Evolutionary conservation across 1,139 yeast genomes (phyloP).

Genomic region (Hemisphaericaspora xylanilytica): DNA sequence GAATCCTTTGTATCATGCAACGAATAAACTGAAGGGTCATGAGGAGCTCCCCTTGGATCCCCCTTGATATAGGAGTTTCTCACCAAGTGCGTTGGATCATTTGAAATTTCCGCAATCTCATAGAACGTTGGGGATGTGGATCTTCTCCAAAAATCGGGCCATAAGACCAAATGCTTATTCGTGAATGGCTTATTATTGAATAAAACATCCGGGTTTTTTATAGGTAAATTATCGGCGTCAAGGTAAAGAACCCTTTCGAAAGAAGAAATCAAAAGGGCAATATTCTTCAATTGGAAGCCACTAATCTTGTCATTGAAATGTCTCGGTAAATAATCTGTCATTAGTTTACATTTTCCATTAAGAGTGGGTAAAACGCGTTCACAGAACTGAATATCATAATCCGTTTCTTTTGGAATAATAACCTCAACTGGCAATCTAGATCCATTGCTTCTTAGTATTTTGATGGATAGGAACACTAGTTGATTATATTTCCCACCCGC

Average conservation of each 20-base stretch:
- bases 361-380: slow-evolving; percentile 26
- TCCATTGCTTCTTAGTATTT: slow-evolving; percentile 51
- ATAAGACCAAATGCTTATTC: slow-evolving; percentile 26
- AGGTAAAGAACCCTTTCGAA: slow-evolving; percentile 33
- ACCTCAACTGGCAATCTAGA: slow-evolving; percentile 60
- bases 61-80: slow-evolving; percentile 28
- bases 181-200: slow-evolving; percentile 33
- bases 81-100: slow-evolving; percentile 18
- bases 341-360: slow-evolving; percentile 32
- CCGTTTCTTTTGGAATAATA: slow-evolving; percentile 28
- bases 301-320: slow-evolving; percentile 18
- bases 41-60: slow-evolving; percentile 25
- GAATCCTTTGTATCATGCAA: slow-evolving; percentile 55
- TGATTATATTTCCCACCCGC: slow-evolving; percentile 64
- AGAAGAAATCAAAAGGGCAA: slow-evolving; percentile 34
- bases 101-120: slow-evolving; percentile 27
- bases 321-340: slow-evolving; percentile 31
- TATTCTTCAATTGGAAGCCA: slow-evolving; percentile 34
- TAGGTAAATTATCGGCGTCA: slow-evolving; percentile 38
- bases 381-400: slow-evolving; percentile 34
- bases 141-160: slow-evolving; percentile 45
- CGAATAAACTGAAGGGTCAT: slow-evolving; percentile 16
- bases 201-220: slow-evolving; percentile 32
- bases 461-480: slow-evolving; percentile 52
- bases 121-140: slow-evolving; percentile 36